A percentile compares a stretch with the other conserved stretches of the same genome.
These are phyloP conservation scores for Abrus precatorius DNA, from an alignment of 306 rosid genomes.

Conservation along the genomic window DNA sequence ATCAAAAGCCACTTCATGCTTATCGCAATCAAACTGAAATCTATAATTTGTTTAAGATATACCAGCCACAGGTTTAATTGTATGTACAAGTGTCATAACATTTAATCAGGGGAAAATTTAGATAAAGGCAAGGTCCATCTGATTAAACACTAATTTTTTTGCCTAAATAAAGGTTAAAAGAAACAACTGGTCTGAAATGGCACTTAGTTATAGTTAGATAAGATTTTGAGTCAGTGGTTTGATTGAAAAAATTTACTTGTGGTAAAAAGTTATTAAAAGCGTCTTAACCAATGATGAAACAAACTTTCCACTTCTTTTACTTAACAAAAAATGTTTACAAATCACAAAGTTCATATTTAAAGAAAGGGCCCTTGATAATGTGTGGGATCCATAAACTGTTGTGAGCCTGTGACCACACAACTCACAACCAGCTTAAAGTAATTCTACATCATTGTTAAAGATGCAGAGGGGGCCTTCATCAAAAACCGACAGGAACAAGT, in stretches of 20 bases:
- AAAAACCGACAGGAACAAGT: conserved; percentile 38
- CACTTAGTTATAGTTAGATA: neutral
- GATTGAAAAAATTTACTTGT: too few species aligned
- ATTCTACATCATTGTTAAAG: conserved; percentile 35
- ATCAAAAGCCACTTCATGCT: conserved; percentile 19
- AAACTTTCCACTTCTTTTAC: neutral
- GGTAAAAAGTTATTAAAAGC: too few species aligned
- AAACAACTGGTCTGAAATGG: neutral
- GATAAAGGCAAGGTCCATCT: neutral
- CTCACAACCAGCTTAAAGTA: conserved; percentile 39
- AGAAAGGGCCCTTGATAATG: neutral
- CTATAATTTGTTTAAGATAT: conserved; percentile 23
- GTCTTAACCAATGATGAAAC: neutral
- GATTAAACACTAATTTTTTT: conserved; percentile 3
- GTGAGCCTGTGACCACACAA: conserved; percentile 43
- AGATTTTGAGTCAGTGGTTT: too few species aligned
- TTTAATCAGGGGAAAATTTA: neutral
- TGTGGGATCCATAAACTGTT: conserved; percentile 41
- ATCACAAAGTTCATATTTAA: neutral
- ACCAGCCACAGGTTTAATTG: neutral
- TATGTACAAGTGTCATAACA: neutral
- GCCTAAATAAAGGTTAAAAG: neutral
- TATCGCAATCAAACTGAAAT: conserved; percentile 27
- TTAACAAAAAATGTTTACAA: conserved; percentile 14
- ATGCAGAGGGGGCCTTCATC: conserved; percentile 28